Conservation (phyloP, 2,329 filamentous ascomycete species). For the Thelonectria rubi region DNA sequence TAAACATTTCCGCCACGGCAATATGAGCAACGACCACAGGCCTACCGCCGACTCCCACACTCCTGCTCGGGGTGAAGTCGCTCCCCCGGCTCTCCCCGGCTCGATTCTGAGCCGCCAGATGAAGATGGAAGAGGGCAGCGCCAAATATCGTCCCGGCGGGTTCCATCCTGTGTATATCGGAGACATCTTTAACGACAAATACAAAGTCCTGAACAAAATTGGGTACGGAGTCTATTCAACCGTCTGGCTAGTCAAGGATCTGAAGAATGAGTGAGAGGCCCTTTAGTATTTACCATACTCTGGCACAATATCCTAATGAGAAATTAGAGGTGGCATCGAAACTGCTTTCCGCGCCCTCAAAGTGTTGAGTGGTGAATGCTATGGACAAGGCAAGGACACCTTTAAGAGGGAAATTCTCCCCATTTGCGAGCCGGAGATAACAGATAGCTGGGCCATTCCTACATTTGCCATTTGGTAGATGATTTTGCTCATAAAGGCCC, state of each 20-base stretch:
- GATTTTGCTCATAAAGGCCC: constrained; percentile 44
- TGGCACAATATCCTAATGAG: background rate
- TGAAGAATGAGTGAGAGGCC: constrained; percentile 11
- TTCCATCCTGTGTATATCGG: constrained; percentile 34
- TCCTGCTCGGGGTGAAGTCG: background rate
- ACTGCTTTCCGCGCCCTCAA: constrained; percentile 42
- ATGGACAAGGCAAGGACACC: constrained; percentile 13
- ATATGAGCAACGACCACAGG: background rate
- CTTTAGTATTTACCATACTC: background rate
- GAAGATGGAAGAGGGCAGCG: constrained; percentile 21
- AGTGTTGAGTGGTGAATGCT: constrained; percentile 36
- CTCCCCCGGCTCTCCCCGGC: background rate
- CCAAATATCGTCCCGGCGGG: constrained; percentile 18
- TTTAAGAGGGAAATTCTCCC: constrained; percentile 34
- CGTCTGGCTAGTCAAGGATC: constrained; percentile 30
- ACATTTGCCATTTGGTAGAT: constrained; percentile 31
- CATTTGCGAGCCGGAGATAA: constrained; percentile 27
- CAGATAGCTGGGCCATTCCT: constrained; percentile 4
- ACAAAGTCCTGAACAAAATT: constrained; percentile 31
- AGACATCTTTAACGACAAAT: constrained; percentile 23
- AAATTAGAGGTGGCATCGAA: constrained; percentile 1
- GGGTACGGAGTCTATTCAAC: constrained; percentile 33
- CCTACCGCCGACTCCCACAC: background rate
- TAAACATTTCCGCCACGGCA: background rate
- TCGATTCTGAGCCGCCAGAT: background rate